Conservation (phyloP, 139 green algal species). For the Bryopsis sp. region DNA sequence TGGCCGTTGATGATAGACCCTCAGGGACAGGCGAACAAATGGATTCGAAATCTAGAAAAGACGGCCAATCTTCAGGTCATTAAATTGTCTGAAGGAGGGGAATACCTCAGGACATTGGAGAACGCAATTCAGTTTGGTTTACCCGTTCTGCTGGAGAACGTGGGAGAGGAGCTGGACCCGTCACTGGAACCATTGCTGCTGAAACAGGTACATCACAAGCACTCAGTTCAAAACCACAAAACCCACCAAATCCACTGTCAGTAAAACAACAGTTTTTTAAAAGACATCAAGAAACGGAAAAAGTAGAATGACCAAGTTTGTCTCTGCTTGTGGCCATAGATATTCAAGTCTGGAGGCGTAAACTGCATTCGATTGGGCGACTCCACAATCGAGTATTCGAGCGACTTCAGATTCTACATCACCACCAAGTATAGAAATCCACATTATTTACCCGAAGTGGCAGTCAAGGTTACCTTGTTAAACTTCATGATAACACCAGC, state of each 20-base stretch:
- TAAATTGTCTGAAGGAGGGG: conserved; percentile 54
- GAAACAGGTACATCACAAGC: no score
- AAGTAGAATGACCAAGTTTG: not conserved
- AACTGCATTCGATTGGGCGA: conserved; percentile 59
- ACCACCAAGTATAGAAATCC: conserved; percentile 64
- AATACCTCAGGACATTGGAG: conserved; percentile 60
- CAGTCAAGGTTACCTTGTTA: conserved; percentile 60
- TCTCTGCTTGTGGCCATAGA: conserved; percentile 24
- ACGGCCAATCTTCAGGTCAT: conserved; percentile 39
- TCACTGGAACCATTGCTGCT: conserved; percentile 63
- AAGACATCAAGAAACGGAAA: not conserved
- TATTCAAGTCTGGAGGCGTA: conserved; percentile 56
- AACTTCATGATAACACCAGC: conserved; percentile 77
- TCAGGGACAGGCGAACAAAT: conserved; percentile 72
- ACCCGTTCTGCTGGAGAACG: conserved; percentile 66
- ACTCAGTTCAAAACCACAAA: conserved; percentile 19
- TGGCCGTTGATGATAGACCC: conserved; percentile 72
- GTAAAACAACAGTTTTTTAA: not conserved
- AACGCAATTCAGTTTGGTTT: conserved; percentile 70
- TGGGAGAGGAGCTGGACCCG: conserved; percentile 64
- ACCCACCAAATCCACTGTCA: not conserved
- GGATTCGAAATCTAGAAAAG: conserved; percentile 57
- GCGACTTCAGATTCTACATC: conserved; percentile 67
- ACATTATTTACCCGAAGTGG: conserved; percentile 61
- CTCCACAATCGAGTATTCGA: conserved; percentile 53